A percentile compares a stretch with the other conserved stretches of the same genome.
These are phyloP conservation scores for Akanthomyces dipterigenus DNA, from an alignment of 2,329 filamentous ascomycete species.

Conservation along the genomic window DNA sequence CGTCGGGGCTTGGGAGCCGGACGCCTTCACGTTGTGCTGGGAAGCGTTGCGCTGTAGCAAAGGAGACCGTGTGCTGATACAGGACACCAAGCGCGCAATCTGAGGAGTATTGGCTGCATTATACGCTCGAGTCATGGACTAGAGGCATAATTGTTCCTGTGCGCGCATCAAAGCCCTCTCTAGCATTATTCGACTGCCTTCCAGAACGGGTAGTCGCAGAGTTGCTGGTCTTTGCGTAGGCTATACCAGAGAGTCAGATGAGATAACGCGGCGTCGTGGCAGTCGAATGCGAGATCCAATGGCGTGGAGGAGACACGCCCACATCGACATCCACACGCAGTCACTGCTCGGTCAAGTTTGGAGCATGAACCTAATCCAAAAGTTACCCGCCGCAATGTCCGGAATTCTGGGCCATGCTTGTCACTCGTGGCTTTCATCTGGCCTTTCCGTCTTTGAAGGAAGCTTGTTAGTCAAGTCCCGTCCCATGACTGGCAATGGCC, in stretches of 20 bases:
- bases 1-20: neutral
- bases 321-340: constrained; percentile 1
- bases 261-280: constrained; percentile 4
- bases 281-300: constrained; percentile 10
- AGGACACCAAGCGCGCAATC: neutral
- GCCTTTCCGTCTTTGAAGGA: neutral
- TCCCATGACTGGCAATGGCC: constrained; percentile 9
- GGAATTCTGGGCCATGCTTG: constrained; percentile 5
- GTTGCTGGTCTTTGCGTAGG: neutral
- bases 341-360: neutral
- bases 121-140: neutral
- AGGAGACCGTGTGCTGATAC: neutral
- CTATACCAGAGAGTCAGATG: constrained; percentile 9
- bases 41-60: neutral
- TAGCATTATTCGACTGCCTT: neutral
- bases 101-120: neutral
- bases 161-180: neutral
- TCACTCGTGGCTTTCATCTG: neutral
- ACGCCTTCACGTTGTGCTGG: neutral
- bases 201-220: neutral
- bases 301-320: constrained; percentile 1
- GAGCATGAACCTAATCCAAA: constrained; percentile 9
- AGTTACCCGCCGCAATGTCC: constrained; percentile 9
- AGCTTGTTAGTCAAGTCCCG: neutral
- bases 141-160: neutral